Evolutionary conservation across 78 protist genomes (phyloP), one percentile per base, ranked within the genome.

Genomic region (Planoprotostelium fungivorum): DNA sequence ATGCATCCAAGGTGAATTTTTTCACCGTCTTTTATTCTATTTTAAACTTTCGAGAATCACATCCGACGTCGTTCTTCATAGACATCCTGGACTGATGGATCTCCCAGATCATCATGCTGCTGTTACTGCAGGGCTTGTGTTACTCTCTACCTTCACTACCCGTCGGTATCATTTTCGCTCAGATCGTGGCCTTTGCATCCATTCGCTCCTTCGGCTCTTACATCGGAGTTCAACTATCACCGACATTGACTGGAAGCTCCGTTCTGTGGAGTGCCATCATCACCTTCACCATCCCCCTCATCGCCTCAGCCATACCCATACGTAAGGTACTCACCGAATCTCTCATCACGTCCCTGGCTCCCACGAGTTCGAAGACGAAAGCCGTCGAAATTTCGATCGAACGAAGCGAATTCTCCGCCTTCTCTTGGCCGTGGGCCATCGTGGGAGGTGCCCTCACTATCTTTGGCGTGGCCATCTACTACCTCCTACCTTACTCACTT

Each of bases 91-190:
- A 96, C 38, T 51, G 73, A 25, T 87, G 63, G 0, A 23, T 25
- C 5, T 25, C n/a, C 5, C 16, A 36, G 36, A 85, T 35, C 37
- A 85, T 85, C 5, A 25, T 36, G 87, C 5, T 85, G 37, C 63
- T 36, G 16, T 35, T 36, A 85, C 16, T 36, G 16, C 87, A 85
- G 16, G 36, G 37, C 5, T 87, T 96, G 83, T 63, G 88, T n/a
- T 96, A 90, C 87, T 88, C 97, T 86, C 0, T 98, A 0, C 99
- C 99, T 25, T 95, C 96, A 0, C 95, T 96, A 97, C 94, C 36
- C 29, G 0, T 97, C 37, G 99, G 99, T 39, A 63, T 97, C 34
- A 34, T 86, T 1, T 16, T 91, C 0, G 96, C 97, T 0, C 94
- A 89, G 23, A 86, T 84, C 16, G 84, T 94, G 39, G 93, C 89